These are phyloP conservation scores for Datura wrightii DNA, from an alignment of 257 asterid species.

Conservation along the genomic window DNA sequence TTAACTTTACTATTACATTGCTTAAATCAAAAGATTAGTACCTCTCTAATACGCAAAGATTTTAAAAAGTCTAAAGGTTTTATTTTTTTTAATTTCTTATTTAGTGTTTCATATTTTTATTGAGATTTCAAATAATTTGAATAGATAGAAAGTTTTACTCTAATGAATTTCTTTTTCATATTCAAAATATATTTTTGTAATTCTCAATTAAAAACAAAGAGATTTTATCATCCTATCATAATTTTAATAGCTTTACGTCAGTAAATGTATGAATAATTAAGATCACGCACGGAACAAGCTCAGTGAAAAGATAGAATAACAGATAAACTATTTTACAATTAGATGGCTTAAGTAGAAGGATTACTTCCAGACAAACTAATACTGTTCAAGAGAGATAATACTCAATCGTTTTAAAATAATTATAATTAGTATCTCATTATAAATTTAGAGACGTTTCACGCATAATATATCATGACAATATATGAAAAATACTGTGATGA, in stretches of 20 bases:
- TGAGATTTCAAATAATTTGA: not conserved
- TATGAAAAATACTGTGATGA: too few relatives aligned
- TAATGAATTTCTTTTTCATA: too few relatives aligned
- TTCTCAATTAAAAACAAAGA: too few relatives aligned
- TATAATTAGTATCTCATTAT: too few relatives aligned
- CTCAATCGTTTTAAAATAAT: too few relatives aligned
- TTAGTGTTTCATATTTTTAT: not conserved
- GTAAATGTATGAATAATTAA: too few relatives aligned
- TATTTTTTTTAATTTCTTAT: not conserved
- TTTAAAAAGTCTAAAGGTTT: not conserved
- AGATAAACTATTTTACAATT: not conserved
- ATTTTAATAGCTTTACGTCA: too few relatives aligned
- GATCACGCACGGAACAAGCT: not conserved
- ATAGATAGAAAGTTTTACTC: too few relatives aligned
- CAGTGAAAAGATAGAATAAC: not conserved
- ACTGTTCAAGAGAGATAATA: not conserved
- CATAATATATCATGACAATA: too few relatives aligned
- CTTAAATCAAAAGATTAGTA: constrained; percentile 9
- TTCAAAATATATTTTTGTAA: too few relatives aligned
- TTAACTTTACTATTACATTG: not conserved
- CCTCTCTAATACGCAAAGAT: not conserved
- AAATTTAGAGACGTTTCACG: too few relatives aligned
- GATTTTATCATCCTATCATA: not conserved
- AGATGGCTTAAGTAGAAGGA: not conserved
- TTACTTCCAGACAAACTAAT: too few relatives aligned